Evolutionary conservation across 805 yeast species (phyloP), one percentile per base, ranked within the genome.

Genomic region (Wilhelminamyces savonicus): DNA sequence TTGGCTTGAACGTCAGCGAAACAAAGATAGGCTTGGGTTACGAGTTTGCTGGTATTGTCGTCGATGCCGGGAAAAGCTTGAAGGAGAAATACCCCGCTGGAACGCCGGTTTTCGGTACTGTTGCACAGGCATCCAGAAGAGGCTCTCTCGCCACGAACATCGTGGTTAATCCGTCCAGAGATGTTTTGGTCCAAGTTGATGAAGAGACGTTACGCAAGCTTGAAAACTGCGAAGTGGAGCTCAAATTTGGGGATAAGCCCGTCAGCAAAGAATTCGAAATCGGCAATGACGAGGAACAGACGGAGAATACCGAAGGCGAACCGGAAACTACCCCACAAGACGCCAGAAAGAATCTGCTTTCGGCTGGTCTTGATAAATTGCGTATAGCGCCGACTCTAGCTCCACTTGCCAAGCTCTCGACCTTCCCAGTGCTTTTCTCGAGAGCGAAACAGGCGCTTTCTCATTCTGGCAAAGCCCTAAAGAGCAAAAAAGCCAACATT

Each of bases 11-110:
- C 37, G 52, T 74, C 30, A 68, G 73, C 22, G 71, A 74, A 23
- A 72, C 69, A 34, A 69, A 75, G 40, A 47, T 64, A 7, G 87
- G 88, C 6, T 50, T 79, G 17, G 92, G 92, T 1, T 71, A 81
- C 42, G 88, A 80, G 39, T 82, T 71, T 50, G 59, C 76, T 15
- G 94, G 94, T 14, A 56, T 56, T 4, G 58, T 82, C 17, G 61
- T 63, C 4, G 66, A 68, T 17, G 74, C 77, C 13, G 90, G 90
- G 7, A 46, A 52, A 9, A 56, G 59, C n/a, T 43, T 61, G 20
- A 46, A 44, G 13, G 38, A 37, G 4, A 34, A 35, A 10, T 78
- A 49, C 43, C 53, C 52, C 7, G 71, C 59, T 15, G 90, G 88
- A 22, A 82, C 76, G 41, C 66, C 64, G 23, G 86, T 82, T 1